Percentiles rank a stretch among this genome's conserved stretches.
Conservation (phyloP, 2,329 filamentous ascomycete genomes). For the Teratosphaeria nubilosa region DNA sequence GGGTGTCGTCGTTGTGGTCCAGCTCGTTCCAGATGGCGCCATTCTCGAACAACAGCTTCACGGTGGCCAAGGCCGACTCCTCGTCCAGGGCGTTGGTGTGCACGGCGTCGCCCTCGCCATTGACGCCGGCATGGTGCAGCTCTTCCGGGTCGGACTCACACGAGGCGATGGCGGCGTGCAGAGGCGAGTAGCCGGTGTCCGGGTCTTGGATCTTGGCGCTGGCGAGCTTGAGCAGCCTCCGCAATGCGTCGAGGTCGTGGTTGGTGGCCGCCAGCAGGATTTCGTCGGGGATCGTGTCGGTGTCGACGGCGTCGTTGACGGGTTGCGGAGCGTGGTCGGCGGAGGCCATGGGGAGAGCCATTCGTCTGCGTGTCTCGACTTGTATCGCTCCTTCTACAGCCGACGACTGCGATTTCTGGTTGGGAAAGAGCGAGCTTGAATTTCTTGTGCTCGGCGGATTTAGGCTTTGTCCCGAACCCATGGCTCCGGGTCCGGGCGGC, state of each 20-base stretch:
- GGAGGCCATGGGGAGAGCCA: background rate
- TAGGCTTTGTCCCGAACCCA: background rate
- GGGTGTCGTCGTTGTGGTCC: slow-evolving; percentile 76
- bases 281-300: slow-evolving; percentile 42
- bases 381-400: background rate
- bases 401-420: background rate
- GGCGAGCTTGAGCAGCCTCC: slow-evolving; percentile 54
- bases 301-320: slow-evolving; percentile 20
- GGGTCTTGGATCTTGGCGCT: slow-evolving; percentile 71
- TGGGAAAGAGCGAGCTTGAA: background rate
- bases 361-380: background rate
- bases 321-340: background rate
- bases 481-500: background rate
- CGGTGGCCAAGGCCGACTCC: slow-evolving; percentile 54
- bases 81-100: slow-evolving; percentile 30
- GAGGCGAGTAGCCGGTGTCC: slow-evolving; percentile 72
- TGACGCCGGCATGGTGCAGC: slow-evolving; percentile 16
- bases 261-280: slow-evolving; percentile 57
- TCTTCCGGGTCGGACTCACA: slow-evolving; percentile 36
- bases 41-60: slow-evolving; percentile 69
- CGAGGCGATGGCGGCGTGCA: slow-evolving; percentile 78
- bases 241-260: slow-evolving; percentile 58
- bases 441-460: background rate
- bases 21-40: slow-evolving; percentile 98
- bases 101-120: slow-evolving; percentile 25